These are phyloP conservation scores for Spathaspora sp. DNA, from an alignment of 805 yeast species.

Conservation along the genomic window DNA sequence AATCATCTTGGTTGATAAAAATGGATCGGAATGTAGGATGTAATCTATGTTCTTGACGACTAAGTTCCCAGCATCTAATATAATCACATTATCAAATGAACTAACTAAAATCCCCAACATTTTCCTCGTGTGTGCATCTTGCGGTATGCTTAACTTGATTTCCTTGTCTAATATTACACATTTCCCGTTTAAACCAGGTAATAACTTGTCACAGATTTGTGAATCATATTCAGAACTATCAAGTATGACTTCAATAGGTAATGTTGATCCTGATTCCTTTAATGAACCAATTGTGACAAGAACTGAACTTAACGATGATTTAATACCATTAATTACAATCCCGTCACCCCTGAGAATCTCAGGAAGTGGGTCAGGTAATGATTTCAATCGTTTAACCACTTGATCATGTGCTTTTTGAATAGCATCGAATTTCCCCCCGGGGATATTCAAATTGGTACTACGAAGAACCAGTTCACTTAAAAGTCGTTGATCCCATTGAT, in stretches of 20 bases:
- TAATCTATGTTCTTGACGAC: slow-evolving; percentile 28
- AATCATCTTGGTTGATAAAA: slow-evolving; percentile 21
- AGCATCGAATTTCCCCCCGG: slow-evolving; percentile 14
- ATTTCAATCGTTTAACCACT: slow-evolving; percentile 22
- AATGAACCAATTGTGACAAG: slow-evolving; percentile 26
- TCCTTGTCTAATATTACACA: slow-evolving; percentile 25
- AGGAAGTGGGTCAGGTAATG: slow-evolving; percentile 20
- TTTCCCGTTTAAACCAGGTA: slow-evolving; percentile 21
- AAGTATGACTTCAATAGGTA: slow-evolving; percentile 34
- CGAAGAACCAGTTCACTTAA: slow-evolving; percentile 7
- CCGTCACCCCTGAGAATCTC: slow-evolving; percentile 29
- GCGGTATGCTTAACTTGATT: slow-evolving; percentile 4
- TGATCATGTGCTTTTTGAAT: slow-evolving; percentile 23
- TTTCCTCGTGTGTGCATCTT: slow-evolving; percentile 21
- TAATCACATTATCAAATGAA: slow-evolving; percentile 29
- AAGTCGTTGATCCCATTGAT: slow-evolving; percentile 7
- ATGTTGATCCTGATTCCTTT: slow-evolving; percentile 26
- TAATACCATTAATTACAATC: slow-evolving; percentile 31
- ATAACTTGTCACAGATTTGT: slow-evolving; percentile 24
- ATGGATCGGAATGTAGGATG: slow-evolving; percentile 21
- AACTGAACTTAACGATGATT: slow-evolving; percentile 23
- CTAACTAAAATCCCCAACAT: slow-evolving; percentile 29
- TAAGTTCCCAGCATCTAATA: slow-evolving; percentile 32
- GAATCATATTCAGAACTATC: slow-evolving; percentile 22
- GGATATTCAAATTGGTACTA: slow-evolving; percentile 9